These are phyloP conservation scores for Rubia balearica DNA, from an alignment of 305 asterid genomes.

Conservation along the genomic window DNA sequence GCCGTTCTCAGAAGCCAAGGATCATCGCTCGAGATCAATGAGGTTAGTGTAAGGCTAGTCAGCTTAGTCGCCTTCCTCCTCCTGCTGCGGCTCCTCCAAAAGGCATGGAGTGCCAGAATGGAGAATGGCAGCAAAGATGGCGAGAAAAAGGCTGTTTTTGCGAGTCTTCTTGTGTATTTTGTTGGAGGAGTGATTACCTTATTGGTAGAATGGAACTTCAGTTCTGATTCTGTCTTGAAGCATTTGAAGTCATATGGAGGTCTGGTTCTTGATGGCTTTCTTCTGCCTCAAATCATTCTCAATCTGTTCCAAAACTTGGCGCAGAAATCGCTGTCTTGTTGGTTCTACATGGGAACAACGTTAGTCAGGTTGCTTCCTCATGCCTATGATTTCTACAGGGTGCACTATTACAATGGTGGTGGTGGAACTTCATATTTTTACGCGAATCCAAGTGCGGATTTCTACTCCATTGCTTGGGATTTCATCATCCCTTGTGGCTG, in stretches of 20 bases:
- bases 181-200: slow-evolving; percentile 36
- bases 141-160: slow-evolving; percentile 30
- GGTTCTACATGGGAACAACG: slow-evolving; percentile 51
- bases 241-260: slow-evolving; percentile 49
- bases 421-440: slow-evolving; percentile 32
- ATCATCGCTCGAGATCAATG: slow-evolving; percentile 50
- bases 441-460: slow-evolving; percentile 39
- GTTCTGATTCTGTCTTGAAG: slow-evolving; percentile 26
- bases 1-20: slow-evolving; percentile 16
- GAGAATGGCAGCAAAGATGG: slow-evolving; percentile 13
- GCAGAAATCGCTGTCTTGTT: slow-evolving; percentile 29
- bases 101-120: slow-evolving; percentile 44
- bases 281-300: slow-evolving; percentile 53
- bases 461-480: slow-evolving; percentile 60
- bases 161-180: slow-evolving; percentile 27
- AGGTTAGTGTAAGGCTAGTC: slow-evolving; percentile 38
- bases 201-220: slow-evolving; percentile 13
- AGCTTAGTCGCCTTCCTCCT: slow-evolving; percentile 46
- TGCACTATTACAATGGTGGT: slow-evolving; percentile 6
- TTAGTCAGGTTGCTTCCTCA: slow-evolving; percentile 51
- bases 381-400: slow-evolving; percentile 46
- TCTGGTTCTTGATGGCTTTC: slow-evolving; percentile 52
- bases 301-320: slow-evolving; percentile 32
- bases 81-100: slow-evolving; percentile 42
- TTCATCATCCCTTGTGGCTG: slow-evolving; percentile 37